Evolutionary conservation across 2,329 filamentous ascomycete genomes (phyloP).

Genomic region (Diaporthe batatas): DNA sequence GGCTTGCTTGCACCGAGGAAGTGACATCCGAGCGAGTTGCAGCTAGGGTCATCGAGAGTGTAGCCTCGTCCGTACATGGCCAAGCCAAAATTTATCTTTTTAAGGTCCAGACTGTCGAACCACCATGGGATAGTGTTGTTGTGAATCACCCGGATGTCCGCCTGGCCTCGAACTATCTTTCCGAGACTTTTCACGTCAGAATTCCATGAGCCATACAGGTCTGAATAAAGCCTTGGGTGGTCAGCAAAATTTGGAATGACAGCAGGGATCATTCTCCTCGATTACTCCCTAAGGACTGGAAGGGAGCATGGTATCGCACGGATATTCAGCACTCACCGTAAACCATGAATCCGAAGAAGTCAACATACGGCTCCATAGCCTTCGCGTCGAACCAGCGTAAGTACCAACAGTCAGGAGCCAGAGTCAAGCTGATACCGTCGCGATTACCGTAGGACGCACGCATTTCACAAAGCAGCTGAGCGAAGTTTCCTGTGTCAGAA

Average conservation of each 20-base stretch:
- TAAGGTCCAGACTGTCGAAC: conserved; percentile 55
- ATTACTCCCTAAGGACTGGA: neutral
- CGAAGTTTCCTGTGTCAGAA: conserved; percentile 55
- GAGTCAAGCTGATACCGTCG: conserved; percentile 57
- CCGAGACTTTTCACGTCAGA: conserved; percentile 49
- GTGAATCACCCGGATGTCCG: conserved; percentile 58
- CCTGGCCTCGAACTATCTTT: conserved; percentile 53
- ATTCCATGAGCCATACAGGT: conserved; percentile 60
- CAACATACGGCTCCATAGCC: conserved; percentile 54
- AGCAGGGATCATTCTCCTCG: neutral
- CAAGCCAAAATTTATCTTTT: conserved; percentile 61
- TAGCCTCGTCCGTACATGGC: conserved; percentile 63
- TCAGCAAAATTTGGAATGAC: neutral
- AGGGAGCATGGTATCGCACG: neutral
- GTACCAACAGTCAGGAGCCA: conserved; percentile 56
- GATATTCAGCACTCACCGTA: conserved; percentile 47
- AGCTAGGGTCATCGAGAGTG: conserved; percentile 50
- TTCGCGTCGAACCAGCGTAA: conserved; percentile 53
- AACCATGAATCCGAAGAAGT: conserved; percentile 55
- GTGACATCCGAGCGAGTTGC: conserved; percentile 46
- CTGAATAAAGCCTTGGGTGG: neutral
- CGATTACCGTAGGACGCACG: conserved; percentile 50
- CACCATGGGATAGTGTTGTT: conserved; percentile 55
- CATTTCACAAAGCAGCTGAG: conserved; percentile 53
- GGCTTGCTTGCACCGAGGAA: conserved; percentile 48